Evolutionary conservation across 2,329 filamentous ascomycete species (phyloP).

Genomic region (Colletotrichum eremochloae): DNA sequence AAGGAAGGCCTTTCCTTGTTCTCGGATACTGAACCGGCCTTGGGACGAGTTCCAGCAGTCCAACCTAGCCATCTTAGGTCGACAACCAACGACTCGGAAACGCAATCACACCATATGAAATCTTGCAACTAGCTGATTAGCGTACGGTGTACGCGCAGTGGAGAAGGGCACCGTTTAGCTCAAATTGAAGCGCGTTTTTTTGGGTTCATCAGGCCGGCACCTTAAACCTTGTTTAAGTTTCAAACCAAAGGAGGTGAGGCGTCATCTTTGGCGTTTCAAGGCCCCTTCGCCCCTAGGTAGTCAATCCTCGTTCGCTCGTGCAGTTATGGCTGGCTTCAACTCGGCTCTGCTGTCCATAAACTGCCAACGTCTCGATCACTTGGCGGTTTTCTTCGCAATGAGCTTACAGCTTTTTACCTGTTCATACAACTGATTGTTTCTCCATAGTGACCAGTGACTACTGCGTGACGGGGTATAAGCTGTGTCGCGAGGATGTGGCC

Average conservation of each 20-base stretch:
- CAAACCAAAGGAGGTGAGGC: not conserved
- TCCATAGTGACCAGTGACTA: not conserved
- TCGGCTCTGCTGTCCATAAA: not conserved
- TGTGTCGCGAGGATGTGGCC: not conserved
- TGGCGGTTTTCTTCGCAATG: not conserved
- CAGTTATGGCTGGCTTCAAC: not conserved
- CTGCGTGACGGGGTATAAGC: not conserved
- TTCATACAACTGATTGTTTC: not conserved
- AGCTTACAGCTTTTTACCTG: too few relatives aligned
- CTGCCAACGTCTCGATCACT: not conserved
- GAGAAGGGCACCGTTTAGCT: not conserved
- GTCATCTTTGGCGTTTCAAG: not conserved
- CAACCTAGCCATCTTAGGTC: not conserved
- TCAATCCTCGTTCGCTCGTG: not conserved
- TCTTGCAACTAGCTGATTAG: not conserved
- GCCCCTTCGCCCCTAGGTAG: not conserved
- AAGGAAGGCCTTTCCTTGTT: not conserved
- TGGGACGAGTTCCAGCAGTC: not conserved
- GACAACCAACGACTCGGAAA: not conserved
- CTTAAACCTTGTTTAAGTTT: not conserved
- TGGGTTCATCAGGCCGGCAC: not conserved
- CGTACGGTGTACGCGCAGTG: not conserved
- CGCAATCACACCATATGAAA: too few relatives aligned
- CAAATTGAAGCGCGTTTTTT: not conserved
- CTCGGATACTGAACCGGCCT: not conserved